Conservation (phyloP, 371 early-diverging fungal genomes). For the Amoeboradix gromovi region DNA sequence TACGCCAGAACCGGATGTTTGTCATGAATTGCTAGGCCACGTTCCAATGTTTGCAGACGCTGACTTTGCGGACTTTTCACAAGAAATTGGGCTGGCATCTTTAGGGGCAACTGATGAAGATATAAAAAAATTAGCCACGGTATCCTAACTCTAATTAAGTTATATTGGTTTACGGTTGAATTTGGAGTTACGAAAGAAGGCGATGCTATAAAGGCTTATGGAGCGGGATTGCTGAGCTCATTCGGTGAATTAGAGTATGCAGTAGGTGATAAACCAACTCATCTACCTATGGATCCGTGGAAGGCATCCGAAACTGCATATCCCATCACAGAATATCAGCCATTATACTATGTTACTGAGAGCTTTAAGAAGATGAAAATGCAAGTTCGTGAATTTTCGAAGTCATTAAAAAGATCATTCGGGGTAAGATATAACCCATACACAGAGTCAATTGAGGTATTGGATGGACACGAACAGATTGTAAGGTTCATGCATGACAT, state of each 20-base stretch:
- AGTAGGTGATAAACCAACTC: slow-evolving; percentile 45
- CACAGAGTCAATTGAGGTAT: slow-evolving; percentile 56
- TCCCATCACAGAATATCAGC: slow-evolving; percentile 80
- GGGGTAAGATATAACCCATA: slow-evolving; percentile 64
- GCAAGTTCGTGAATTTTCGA: slow-evolving; percentile 58
- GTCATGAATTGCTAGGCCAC: slow-evolving; percentile 56
- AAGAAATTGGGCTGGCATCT: slow-evolving; percentile 72
- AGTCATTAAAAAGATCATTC: slow-evolving; percentile 46
- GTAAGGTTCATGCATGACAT: slow-evolving; percentile 10
- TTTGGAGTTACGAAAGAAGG: slow-evolving; percentile 71
- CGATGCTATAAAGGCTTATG: slow-evolving; percentile 48
- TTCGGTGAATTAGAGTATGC: slow-evolving; percentile 80
- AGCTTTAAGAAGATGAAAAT: slow-evolving; percentile 71
- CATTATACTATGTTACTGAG: slow-evolving; percentile 75
- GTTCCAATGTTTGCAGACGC: slow-evolving; percentile 75
- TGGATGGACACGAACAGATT: slow-evolving; percentile 27
- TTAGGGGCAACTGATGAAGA: slow-evolving; percentile 76
- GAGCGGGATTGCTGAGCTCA: slow-evolving; percentile 76
- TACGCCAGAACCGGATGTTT: slow-evolving; percentile 76
- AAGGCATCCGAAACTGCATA: slow-evolving; percentile 48
- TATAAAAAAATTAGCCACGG: slow-evolving; percentile 51
- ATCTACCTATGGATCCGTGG: slow-evolving; percentile 49
- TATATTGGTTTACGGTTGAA: slow-evolving; percentile 81
- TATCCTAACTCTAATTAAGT: slow-evolving; percentile 10
- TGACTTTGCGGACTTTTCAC: slow-evolving; percentile 70